Base-by-base conservation (phyloP, 805 yeast genomes). In the Saturnispora gosingensis region DNA sequence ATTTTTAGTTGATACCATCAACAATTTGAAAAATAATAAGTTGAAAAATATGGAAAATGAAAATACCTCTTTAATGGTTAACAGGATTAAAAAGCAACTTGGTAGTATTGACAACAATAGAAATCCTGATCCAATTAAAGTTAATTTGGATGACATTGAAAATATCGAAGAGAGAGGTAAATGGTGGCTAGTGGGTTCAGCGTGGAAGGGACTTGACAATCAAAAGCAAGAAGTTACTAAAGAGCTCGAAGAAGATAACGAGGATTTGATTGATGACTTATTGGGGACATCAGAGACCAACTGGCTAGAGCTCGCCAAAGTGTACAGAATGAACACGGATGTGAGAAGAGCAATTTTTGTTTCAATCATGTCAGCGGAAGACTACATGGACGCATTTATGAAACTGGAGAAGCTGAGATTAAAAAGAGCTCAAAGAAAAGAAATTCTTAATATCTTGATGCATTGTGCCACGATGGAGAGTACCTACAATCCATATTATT, bases 101-200 rank as follows among this genome's bases (percentile, higher is more conserved):
- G 85, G 85, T 2, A 64, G 74, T 1, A 68, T 83, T 40, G 69
- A 69, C 24, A 66, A 73, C 16, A 69, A 70, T 38, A 75, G 75
- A 43, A 63, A 67, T 27, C 69, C 71, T 38, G 98, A 93, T 50
- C 86, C 99, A 2, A 73, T 93, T 25, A 88, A 86, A 58, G 98
- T 93, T 0, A 71, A 87, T 3, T 70, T 91, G 20, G 82, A 80
- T 45, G 99, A 93, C 69, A 88, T 93, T 52, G 80, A 78, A 46
- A 80, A 78, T 54, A 75, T 88, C 24, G 86, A 83, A 13, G 78
- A 83, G 0, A 80, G 81, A 57, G 99, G 99, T 52, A 93, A 91
- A 67, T 93, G 99, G 99, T 93, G 99, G 99, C 73, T 93, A 32
- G 91, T 93, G 30, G 99, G 99, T 47, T 87, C 98, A 1, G 96